phyloP scores from a whole-genome alignment of 73 alveolate genomes.

The Paramecium octaurelia region DNA sequence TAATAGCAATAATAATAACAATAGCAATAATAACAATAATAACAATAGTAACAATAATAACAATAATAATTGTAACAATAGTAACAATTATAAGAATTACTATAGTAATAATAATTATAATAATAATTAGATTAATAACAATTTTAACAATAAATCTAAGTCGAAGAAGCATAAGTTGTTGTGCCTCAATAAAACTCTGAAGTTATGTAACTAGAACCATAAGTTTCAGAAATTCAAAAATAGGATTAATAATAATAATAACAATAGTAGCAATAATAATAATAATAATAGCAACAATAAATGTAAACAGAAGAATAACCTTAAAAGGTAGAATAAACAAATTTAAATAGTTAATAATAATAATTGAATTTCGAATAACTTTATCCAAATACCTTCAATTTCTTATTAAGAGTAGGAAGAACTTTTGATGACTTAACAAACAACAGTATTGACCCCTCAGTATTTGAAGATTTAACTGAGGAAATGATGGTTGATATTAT shows the following conservation, averaged over 20 bases:
- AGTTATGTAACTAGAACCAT: neutral
- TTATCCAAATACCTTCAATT: neutral
- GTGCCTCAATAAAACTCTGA: neutral
- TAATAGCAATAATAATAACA: neutral
- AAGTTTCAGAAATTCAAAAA: neutral
- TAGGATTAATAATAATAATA: neutral
- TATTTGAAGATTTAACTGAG: constrained; percentile 1
- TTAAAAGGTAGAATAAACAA: neutral
- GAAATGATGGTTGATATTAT: neutral
- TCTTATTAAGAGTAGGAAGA: neutral
- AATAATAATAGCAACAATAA: neutral
- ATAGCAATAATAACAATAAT: neutral
- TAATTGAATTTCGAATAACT: neutral
- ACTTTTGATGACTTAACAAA: neutral
- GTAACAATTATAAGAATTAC: neutral
- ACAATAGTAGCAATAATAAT: neutral
- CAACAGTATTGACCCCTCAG: neutral
- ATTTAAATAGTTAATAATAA: neutral
- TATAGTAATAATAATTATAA: neutral
- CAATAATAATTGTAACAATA: neutral
- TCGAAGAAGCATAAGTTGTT: neutral
- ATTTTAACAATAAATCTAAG: neutral
- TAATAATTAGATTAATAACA: neutral
- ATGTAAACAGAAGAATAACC: neutral
- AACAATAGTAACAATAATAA: neutral